Evolutionary conservation across 2,329 filamentous ascomycete genomes (phyloP).

Genomic region (Microthyrium microscopicum): DNA sequence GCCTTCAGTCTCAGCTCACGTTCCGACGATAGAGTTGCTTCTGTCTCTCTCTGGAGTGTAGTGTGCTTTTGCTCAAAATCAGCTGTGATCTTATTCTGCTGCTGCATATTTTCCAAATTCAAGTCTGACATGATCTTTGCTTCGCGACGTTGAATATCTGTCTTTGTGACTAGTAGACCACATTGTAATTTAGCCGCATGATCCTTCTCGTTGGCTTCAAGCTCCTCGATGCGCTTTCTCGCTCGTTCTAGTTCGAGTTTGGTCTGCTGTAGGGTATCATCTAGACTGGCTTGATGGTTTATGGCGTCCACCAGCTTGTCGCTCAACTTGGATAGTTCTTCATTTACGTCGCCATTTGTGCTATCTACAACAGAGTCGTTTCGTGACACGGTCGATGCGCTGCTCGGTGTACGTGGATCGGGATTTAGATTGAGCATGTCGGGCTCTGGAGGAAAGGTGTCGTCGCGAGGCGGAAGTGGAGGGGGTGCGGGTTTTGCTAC

Average conservation of each 20-base stretch:
- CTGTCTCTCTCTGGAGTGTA: neutral
- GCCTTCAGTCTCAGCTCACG: slow-evolving; percentile 23
- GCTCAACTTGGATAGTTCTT: slow-evolving; percentile 76
- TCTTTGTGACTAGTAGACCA: slow-evolving; percentile 60
- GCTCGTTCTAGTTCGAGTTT: slow-evolving; percentile 68
- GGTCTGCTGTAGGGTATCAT: slow-evolving; percentile 70
- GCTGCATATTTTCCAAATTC: slow-evolving; percentile 1
- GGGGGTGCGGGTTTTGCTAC: too few relatives aligned
- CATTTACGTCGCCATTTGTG: slow-evolving; percentile 43
- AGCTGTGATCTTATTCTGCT: neutral
- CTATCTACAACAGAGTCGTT: slow-evolving; percentile 22
- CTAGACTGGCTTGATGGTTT: slow-evolving; percentile 83
- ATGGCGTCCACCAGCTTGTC: slow-evolving; percentile 95
- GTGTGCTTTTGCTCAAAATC: slow-evolving; percentile 1
- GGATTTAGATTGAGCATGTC: slow-evolving; percentile 54
- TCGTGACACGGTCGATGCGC: slow-evolving; percentile 16
- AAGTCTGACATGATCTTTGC: too few relatives aligned
- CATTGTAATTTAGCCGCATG: slow-evolving; percentile 53
- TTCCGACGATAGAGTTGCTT: slow-evolving; percentile 20
- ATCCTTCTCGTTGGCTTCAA: slow-evolving; percentile 55
- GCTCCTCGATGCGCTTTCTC: slow-evolving; percentile 45
- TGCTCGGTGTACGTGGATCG: slow-evolving; percentile 29
- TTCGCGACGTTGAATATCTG: slow-evolving; percentile 13
- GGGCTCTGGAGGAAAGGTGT: too few relatives aligned
- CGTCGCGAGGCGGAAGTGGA: too few relatives aligned